Percentiles rank a stretch among this genome's conserved stretches.
Conservation (phyloP, 352 stramenopile genomes). For the Aphanomyces invadans region DNA sequence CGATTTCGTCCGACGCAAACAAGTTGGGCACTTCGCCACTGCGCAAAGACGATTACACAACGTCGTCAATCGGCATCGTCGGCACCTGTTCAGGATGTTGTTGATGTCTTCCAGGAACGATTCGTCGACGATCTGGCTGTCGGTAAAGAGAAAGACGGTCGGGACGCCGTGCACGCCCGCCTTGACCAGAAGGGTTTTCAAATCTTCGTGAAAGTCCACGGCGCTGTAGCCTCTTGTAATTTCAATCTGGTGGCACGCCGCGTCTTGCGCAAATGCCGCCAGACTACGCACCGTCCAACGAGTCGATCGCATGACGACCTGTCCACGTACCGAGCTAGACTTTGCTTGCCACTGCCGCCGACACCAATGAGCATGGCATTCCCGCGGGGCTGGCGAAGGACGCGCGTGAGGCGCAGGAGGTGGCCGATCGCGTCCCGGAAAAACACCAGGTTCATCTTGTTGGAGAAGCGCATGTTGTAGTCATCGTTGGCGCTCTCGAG, state of each 20-base stretch:
- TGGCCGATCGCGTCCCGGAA: constrained; percentile 91
- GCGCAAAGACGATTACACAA: neutral
- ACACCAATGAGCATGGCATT: constrained; percentile 96
- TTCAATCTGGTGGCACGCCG: constrained; percentile 88
- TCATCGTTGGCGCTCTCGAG: constrained; percentile 91
- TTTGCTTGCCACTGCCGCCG: constrained; percentile 91
- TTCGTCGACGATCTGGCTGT: constrained; percentile 93
- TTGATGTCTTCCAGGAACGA: constrained; percentile 95
- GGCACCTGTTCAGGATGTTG: constrained; percentile 93
- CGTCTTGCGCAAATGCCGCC: constrained; percentile 86
- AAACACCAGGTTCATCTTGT: constrained; percentile 95
- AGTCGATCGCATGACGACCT: no score
- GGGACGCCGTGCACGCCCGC: constrained; percentile 76
- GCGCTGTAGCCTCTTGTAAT: constrained; percentile 87
- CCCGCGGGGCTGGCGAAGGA: constrained; percentile 87
- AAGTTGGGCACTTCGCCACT: constrained; percentile 92
- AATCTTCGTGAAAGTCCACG: constrained; percentile 88
- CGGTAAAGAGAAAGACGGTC: constrained; percentile 91
- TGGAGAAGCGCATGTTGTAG: constrained; percentile 91
- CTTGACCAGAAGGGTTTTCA: constrained; percentile 91
- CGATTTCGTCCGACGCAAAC: constrained; percentile 89
- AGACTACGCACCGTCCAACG: no score
- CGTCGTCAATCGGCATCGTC: no score
- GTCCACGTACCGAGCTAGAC: constrained; percentile 72
- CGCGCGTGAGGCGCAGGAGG: constrained; percentile 78